Evolutionary conservation across 2,329 filamentous ascomycete genomes (phyloP), one percentile per base, ranked within the genome.

Genomic region (Cercospora berteroae): DNA sequence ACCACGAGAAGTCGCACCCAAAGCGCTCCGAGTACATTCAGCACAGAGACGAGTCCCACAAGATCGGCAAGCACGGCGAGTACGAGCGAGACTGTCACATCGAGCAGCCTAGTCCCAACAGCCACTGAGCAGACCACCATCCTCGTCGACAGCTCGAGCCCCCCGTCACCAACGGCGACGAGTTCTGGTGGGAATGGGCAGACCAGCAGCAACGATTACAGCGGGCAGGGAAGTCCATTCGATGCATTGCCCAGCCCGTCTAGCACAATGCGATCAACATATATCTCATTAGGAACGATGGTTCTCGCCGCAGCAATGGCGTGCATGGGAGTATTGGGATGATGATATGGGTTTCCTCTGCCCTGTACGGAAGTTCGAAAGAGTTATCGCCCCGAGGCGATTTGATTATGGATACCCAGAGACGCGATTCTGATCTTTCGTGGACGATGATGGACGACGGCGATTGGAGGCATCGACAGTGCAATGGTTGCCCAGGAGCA

Each of bases 191-290:
- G 68, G 1, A 77, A 72, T 36, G 71, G 72, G 16, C 77, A 80
- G 65, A 75, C 77, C 18, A 76, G 75, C 9, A 79, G 76, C 60
- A 69, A 75, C 20, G 75, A 78, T 27, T 66, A 67, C 18, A 80
- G 77, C 12, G 80, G 81, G 20, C 81, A 81, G 16, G 82, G 82
- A n/a, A 81, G 79, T 62, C 82, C 81, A 5, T 83, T 83, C 67
- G 81, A 82, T 67, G 73, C 67, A 27, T 44, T 66, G 13, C 69
- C 68, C 23, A 74, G 72, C 39, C 69, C 69, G 4, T 48, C 63
- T 25, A 58, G 33, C 18, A 44, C 63, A 18, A 44, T 50, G 36
- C 27, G 44, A 50, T 50, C 44, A 20, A 20, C 44, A 50, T 50
- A 23, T 50, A 20, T 50, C 18, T 23, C 44, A 10, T 10, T 50